A percentile compares a stretch with the other conserved stretches of the same genome.
Evolutionary conservation across 2,329 filamentous ascomycete genomes (phyloP).

Genomic region (Sphaerulina musiva): DNA sequence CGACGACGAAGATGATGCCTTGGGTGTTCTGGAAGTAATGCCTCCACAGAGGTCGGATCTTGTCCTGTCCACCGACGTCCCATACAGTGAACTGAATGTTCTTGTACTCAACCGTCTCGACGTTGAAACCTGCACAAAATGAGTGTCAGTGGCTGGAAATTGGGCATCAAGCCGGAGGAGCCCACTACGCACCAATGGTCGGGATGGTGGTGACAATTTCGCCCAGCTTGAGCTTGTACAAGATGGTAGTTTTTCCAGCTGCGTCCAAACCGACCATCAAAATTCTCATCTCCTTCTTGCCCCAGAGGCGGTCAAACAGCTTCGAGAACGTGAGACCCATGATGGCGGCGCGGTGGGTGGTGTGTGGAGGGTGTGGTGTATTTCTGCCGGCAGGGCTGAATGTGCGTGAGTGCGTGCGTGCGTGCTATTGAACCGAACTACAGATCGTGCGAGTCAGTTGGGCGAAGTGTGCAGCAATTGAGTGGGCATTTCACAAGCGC

Average conservation of each 20-base stretch:
- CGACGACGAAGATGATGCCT: slow-evolving; percentile 96
- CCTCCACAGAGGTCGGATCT: slow-evolving; percentile 94
- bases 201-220: slow-evolving; percentile 98
- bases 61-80: slow-evolving; percentile 98
- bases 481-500: not conserved
- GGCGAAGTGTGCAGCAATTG: not conserved
- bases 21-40: slow-evolving; percentile 97
- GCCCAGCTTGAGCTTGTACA: slow-evolving; percentile 98
- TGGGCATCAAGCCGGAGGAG: not conserved
- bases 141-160: slow-evolving; percentile 9
- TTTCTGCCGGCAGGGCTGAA: not conserved
- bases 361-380: not conserved
- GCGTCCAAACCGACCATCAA: slow-evolving; percentile 97
- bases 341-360: slow-evolving; percentile 51
- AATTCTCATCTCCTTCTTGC: slow-evolving; percentile 97
- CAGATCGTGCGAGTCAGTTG: not conserved
- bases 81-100: slow-evolving; percentile 99
- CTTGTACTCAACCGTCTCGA: slow-evolving; percentile 98
- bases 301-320: slow-evolving; percentile 97
- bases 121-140: slow-evolving; percentile 67
- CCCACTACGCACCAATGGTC: slow-evolving; percentile 61
- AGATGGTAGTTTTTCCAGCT: slow-evolving; percentile 96
- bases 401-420: not conserved
- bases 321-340: slow-evolving; percentile 95
- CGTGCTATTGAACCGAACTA: not conserved